phyloP scores from a whole-genome alignment of 768 basidiomycete genomes.

The Boletus eberwhitei region DNA sequence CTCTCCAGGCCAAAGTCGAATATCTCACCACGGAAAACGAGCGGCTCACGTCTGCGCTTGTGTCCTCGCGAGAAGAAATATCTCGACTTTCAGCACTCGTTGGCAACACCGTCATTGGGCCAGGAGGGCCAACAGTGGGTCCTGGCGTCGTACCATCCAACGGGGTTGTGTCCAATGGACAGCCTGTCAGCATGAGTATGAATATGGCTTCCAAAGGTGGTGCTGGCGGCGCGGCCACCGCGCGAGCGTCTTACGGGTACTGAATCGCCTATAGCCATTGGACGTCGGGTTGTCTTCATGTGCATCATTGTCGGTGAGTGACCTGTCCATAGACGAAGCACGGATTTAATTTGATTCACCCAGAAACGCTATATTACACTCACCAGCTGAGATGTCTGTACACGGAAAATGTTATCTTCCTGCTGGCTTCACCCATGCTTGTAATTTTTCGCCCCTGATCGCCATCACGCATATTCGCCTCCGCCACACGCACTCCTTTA shows the following conservation, averaged over 20 bases:
- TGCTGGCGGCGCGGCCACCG: conserved; percentile 27
- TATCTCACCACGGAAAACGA: conserved; percentile 93
- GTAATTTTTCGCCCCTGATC: conserved; percentile 16
- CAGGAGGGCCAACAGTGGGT: conserved; percentile 29
- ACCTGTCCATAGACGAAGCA: not conserved
- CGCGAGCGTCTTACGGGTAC: conserved; percentile 41
- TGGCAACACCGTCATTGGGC: conserved; percentile 57
- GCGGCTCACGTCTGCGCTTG: conserved; percentile 81
- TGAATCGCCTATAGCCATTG: conserved; percentile 16
- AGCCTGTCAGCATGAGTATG: conserved; percentile 43
- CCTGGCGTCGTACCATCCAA: conserved; percentile 30
- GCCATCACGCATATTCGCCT: conserved; percentile 11
- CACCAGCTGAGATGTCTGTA: conserved; percentile 17
- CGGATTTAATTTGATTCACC: not conserved
- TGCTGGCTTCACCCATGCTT: conserved; percentile 14
- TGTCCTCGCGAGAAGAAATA: conserved; percentile 88
- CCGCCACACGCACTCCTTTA: conserved; percentile 6
- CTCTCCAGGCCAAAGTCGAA: conserved; percentile 93
- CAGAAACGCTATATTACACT: conserved; percentile 16
- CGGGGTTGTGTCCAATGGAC: conserved; percentile 28
- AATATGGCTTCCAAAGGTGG: conserved; percentile 38
- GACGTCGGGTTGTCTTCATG: conserved; percentile 1
- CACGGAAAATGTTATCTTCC: conserved; percentile 19
- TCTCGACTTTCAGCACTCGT: conserved; percentile 75
- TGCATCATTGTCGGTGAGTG: conserved; percentile 17